Conservation (phyloP, 2,329 filamentous ascomycete genomes). For the Calonectria naviculata region DNA sequence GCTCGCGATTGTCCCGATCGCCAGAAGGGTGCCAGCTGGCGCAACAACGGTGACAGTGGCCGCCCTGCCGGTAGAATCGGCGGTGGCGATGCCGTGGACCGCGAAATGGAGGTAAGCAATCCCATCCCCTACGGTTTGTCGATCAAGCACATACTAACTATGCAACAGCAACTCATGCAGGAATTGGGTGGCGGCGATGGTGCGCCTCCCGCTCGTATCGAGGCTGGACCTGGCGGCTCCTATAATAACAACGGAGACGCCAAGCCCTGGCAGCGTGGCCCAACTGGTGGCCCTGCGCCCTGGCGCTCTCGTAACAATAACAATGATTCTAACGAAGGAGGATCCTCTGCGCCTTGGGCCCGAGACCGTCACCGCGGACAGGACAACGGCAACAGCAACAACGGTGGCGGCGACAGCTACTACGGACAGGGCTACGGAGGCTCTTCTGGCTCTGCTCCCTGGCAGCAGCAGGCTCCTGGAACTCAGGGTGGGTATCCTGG, state of each 20-base stretch:
- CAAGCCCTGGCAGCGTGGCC: constrained; percentile 90
- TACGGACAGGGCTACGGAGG: constrained; percentile 44
- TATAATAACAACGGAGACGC: constrained; percentile 66
- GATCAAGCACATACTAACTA: constrained; percentile 54
- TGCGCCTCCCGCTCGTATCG: constrained; percentile 82
- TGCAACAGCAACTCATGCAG: constrained; percentile 88
- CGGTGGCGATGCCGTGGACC: constrained; percentile 85
- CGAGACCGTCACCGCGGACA: constrained; percentile 67
- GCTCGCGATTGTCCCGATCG: constrained; percentile 96
- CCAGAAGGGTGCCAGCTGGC: constrained; percentile 91
- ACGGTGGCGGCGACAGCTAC: constrained; percentile 41
- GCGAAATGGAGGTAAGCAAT: constrained; percentile 88
- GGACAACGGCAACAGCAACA: constrained; percentile 43
- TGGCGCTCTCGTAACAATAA: constrained; percentile 72
- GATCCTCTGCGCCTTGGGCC: constrained; percentile 68
- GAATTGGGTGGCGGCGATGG: constrained; percentile 81
- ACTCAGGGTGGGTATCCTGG: constrained; percentile 68
- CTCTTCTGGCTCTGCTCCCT: constrained; percentile 53
- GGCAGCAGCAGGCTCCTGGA: constrained; percentile 66
- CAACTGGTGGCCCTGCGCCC: constrained; percentile 85
- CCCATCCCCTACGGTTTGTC: not conserved
- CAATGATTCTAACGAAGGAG: constrained; percentile 62
- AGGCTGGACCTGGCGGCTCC: constrained; percentile 76
- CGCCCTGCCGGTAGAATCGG: constrained; percentile 75
- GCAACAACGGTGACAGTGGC: constrained; percentile 75